Conservation (phyloP, 495 filamentous ascomycete genomes). For the Copromyces sp. region DNA sequence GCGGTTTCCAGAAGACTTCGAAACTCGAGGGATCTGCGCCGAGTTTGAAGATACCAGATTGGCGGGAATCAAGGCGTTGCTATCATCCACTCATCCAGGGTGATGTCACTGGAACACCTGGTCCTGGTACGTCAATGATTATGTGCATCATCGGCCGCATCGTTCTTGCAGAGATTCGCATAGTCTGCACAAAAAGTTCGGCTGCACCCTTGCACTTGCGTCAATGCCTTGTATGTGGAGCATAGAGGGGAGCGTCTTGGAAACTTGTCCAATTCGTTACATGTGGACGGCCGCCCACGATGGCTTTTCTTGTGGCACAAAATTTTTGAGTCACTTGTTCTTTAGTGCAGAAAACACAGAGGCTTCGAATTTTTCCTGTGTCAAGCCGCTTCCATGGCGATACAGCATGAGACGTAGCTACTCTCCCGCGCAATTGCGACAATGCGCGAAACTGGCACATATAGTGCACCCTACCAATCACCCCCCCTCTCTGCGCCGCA, state of each 20-base stretch:
- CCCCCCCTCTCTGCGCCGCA: neutral
- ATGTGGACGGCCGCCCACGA: neutral
- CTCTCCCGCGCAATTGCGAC: constrained; percentile 16
- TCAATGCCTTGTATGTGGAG: constrained; percentile 23
- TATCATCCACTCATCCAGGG: neutral
- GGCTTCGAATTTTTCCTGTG: constrained; percentile 1
- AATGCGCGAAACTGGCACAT: constrained; percentile 3
- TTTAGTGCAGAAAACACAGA: neutral
- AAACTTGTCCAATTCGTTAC: constrained; percentile 16
- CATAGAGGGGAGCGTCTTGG: neutral
- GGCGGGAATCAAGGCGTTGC: neutral
- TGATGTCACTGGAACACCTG: constrained; percentile 15
- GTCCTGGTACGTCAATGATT: constrained; percentile 9
- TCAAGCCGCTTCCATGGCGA: constrained; percentile 12
- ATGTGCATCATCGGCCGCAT: constrained; percentile 6
- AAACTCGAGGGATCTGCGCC: neutral
- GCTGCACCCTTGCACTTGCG: constrained; percentile 24
- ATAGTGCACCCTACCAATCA: neutral
- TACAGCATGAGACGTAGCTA: constrained; percentile 19
- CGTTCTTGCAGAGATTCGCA: constrained; percentile 1
- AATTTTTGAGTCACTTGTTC: constrained; percentile 9
- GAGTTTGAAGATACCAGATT: neutral
- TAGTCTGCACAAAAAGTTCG: constrained; percentile 5
- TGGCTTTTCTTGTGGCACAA: neutral
- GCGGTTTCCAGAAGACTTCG: neutral